Percentiles rank a stretch among this genome's conserved stretches.
phyloP scores from a whole-genome alignment of 306 rosid species.

The Vigna nakashimae region DNA sequence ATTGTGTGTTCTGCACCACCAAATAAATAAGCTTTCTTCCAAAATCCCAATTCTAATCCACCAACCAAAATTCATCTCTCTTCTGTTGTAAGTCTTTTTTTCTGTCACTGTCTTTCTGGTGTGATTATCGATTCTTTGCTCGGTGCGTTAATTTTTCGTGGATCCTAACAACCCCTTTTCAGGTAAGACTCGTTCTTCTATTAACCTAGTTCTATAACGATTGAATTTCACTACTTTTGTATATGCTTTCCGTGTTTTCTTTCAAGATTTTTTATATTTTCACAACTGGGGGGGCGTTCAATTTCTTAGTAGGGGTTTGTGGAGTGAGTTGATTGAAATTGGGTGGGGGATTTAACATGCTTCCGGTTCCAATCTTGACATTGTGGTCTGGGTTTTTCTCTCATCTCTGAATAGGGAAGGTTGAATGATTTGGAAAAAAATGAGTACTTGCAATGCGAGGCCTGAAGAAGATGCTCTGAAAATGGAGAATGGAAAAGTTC shows the following conservation, averaged over 20 bases:
- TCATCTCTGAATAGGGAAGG: slow-evolving; percentile 42
- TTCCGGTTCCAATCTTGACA: slow-evolving; percentile 12
- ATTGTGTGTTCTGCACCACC: background rate
- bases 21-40: background rate
- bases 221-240: background rate
- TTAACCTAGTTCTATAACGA: background rate
- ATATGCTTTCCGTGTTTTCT: background rate
- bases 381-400: background rate
- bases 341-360: slow-evolving; percentile 8
- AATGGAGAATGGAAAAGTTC: slow-evolving; percentile 48
- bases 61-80: background rate
- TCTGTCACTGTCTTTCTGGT: background rate
- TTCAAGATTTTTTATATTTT: background rate
- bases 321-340: slow-evolving; percentile 13
- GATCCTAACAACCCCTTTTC: background rate
- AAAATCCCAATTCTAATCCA: background rate
- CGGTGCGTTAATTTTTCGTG: background rate
- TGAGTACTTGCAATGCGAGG: slow-evolving; percentile 60
- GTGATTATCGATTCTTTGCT: background rate
- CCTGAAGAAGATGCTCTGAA: slow-evolving; percentile 47
- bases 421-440: slow-evolving; percentile 49
- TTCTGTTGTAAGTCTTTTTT: background rate
- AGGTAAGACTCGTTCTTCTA: background rate
- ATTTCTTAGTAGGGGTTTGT: slow-evolving; percentile 34
- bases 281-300: background rate